Evolutionary conservation across 306 rosid genomes (phyloP), one percentile per base, ranked within the genome.

Genomic region (Medicago ruthenica): DNA sequence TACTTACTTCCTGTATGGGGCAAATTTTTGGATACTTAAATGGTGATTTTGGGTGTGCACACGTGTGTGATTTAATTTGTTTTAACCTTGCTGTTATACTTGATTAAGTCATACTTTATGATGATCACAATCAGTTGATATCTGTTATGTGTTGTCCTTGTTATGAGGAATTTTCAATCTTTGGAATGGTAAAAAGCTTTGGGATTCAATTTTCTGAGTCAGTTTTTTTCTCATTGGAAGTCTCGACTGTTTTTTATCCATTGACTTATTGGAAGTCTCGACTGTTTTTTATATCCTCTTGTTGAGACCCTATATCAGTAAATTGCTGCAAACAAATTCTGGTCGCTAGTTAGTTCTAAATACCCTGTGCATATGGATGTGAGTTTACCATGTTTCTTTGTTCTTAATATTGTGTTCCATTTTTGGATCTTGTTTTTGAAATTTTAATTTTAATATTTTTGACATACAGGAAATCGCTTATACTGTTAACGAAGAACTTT

Each of bases 341-440:
- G 42, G 70, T 54, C 41, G 60, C 50, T 45, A 37, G 67, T 68
- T 70, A 40, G 44, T 53, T 42, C n/a, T 50, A 39, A 67, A 53
- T 27, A 48, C 57, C 17, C 5, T 0, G 27, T 63, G 39, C 12
- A 20, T 18, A 20, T 45, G 71, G 20, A 63, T 70, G 54, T 40
- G 17, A 36, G 66, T 74, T 27, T 71, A 67, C 12, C 27, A 36
- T 54, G 44, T 70, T 31, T 42, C 11, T 39, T 70, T 62, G 40
- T 80, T 79, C 63, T 57, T 57, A 20, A 55, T 55, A 17, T 8
- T 8, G 31, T 57, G 34, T 57, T 67, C 57, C 9, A 22, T 39
- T 10, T 60, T 21, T 37, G 16, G 48, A 39, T 36, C 5, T 27
- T 18, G 18, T 45, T 44, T 78, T 79, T 50, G 21, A 39, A 4